Conservation (phyloP, 129 eudicot species). For the Ambrosia trifida region DNA sequence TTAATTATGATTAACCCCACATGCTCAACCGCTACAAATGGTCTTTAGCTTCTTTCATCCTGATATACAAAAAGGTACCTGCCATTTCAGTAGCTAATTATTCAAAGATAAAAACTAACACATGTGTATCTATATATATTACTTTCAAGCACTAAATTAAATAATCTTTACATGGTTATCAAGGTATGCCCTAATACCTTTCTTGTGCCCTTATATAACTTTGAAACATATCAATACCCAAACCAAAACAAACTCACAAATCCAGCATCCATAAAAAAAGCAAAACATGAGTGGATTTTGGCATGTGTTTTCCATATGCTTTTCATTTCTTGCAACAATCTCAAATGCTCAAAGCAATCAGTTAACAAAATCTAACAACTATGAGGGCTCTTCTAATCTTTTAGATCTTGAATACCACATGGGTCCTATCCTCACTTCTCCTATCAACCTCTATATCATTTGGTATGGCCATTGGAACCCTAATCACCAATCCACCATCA, state of each 20-base stretch:
- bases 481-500: conserved; percentile 48
- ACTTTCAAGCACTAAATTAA: too few relatives aligned
- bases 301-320: conserved; percentile 25
- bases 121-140: too few relatives aligned
- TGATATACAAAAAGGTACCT: too few relatives aligned
- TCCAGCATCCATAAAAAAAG: not conserved
- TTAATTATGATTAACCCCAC: too few relatives aligned
- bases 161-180: too few relatives aligned
- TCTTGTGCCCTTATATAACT: too few relatives aligned
- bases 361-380: conserved; percentile 40
- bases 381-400: conserved; percentile 61
- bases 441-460: conserved; percentile 56
- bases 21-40: too few relatives aligned
- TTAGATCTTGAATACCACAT: conserved; percentile 61
- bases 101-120: too few relatives aligned
- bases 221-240: conserved; percentile 1
- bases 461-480: conserved; percentile 72
- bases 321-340: conserved; percentile 27
- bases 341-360: conserved; percentile 38
- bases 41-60: too few relatives aligned
- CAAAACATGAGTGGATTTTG: conserved; percentile 10
- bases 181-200: too few relatives aligned
- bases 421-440: conserved; percentile 65
- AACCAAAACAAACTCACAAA: conserved; percentile 19
- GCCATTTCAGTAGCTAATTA: too few relatives aligned